Evolutionary conservation across 345 rosid species (phyloP), one percentile per base, ranked within the genome.

Genomic region (Isatis tinctoria): DNA sequence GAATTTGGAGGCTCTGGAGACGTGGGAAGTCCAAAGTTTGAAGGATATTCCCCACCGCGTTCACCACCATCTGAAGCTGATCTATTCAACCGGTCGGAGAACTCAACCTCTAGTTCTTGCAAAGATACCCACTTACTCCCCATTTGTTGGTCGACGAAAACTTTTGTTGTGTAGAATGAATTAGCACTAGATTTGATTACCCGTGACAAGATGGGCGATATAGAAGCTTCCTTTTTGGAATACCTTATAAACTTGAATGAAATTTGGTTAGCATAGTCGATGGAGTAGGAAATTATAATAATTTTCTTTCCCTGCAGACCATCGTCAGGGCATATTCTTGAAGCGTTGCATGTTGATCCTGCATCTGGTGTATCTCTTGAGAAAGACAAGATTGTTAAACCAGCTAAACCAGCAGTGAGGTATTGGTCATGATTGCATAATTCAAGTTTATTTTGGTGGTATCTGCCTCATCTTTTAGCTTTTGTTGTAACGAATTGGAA

Each of bases 271-370:
- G 10, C 30, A 20, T n/a, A 39, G 5, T 59, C 10, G 10, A 24
- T 49, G 10, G 60, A 51, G 51, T 59, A 14, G 65, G 69, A 60
- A 41, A 83, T 53, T 69, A 86, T 88, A 78, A 88, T 73, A 60
- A 73, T 52, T 78, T 76, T n/a, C 81, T 54, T 16, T 86, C 64
- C 84, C 81, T 84, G 92, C 99, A 92, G 99, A 93, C 90, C 87
- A 74, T 81, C 90, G 59, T 81, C 89, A 36, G 90, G 91, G 81
- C 83, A 35, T 65, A 92, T 96, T 74, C 98, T 96, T 61, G 99
- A 92, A 84, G 99, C 99, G 35, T 78, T 96, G 76, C 94, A 95
- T 82, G 87, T 92, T 72, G 98, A 95, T 81, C 99, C 99, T 75
- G 99, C 98, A 39, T 87, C 98, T 73, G 98, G 96, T 80, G 82